Conservation (phyloP, 768 basidiomycete species). For the Mycena chlorophos region DNA sequence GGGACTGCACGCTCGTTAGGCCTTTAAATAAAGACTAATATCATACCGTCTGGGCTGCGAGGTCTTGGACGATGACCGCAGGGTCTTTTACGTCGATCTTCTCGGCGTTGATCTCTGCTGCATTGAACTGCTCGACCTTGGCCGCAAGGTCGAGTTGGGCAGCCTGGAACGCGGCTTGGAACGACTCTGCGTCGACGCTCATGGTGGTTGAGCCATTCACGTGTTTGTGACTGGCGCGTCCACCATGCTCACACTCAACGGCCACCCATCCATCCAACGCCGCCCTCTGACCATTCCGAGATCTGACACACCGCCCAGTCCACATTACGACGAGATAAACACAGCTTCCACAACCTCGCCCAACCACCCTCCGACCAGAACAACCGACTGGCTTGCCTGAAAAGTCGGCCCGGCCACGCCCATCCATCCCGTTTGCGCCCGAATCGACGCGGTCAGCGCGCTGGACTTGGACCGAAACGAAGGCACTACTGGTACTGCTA, state of each 20-base stretch:
- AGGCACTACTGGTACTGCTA: too few relatives aligned
- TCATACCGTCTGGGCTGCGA: too few relatives aligned
- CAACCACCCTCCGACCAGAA: too few relatives aligned
- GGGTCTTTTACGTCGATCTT: background rate
- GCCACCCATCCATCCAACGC: slow-evolving; percentile 50
- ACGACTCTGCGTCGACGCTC: background rate
- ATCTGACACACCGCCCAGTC: too few relatives aligned
- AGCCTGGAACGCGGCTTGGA: background rate
- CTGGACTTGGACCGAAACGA: too few relatives aligned
- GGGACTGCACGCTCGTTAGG: slow-evolving; percentile 51
- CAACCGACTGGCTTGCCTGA: too few relatives aligned
- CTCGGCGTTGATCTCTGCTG: background rate
- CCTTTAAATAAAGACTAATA: too few relatives aligned
- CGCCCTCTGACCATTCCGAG: slow-evolving; percentile 79
- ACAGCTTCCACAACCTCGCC: too few relatives aligned
- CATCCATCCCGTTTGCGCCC: too few relatives aligned
- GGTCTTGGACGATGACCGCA: background rate
- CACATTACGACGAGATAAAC: too few relatives aligned
- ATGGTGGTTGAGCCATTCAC: background rate
- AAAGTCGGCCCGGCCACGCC: too few relatives aligned
- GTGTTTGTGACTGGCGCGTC: background rate
- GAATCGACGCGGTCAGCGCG: too few relatives aligned
- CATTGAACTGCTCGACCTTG: background rate
- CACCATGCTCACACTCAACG: background rate
- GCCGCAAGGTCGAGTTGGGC: background rate